These are phyloP conservation scores for Zancudomyces culisetae DNA, from an alignment of 371 early-diverging fungal species.

Conservation along the genomic window DNA sequence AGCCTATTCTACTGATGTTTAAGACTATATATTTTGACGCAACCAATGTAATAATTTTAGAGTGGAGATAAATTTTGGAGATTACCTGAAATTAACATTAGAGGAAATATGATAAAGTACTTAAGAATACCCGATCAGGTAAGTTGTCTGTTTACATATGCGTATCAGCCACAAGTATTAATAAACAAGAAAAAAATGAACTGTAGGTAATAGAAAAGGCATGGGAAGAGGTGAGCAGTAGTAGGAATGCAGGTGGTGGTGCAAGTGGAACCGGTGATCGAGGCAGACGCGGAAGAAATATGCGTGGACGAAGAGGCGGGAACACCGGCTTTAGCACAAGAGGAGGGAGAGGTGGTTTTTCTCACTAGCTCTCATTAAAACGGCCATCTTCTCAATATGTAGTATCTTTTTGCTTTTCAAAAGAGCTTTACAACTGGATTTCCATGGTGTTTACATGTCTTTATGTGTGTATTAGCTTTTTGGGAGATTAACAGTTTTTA, in stretches of 20 bases:
- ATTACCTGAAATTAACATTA: slow-evolving; percentile 74
- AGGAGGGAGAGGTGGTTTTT: too few species aligned
- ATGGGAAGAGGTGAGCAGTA: too few species aligned
- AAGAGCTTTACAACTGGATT: too few species aligned
- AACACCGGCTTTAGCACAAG: too few species aligned
- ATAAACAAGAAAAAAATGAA: neutral
- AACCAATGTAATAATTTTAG: slow-evolving; percentile 14
- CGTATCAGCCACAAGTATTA: neutral
- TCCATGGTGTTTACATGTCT: neutral
- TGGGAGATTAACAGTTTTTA: too few species aligned
- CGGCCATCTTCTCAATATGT: too few species aligned
- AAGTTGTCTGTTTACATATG: slow-evolving; percentile 3
- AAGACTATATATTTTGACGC: neutral
- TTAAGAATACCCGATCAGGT: slow-evolving; percentile 53
- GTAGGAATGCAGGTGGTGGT: too few species aligned
- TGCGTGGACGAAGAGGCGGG: too few species aligned
- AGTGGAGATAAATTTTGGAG: slow-evolving; percentile 88
- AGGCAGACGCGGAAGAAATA: too few species aligned
- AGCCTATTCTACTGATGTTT: neutral
- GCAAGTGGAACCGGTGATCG: too few species aligned
- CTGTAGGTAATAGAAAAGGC: neutral
- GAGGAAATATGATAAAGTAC: slow-evolving; percentile 88
- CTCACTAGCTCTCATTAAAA: too few species aligned
- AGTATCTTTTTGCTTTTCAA: too few species aligned
- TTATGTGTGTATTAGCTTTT: neutral